A percentile compares a stretch with the other conserved stretches of the same genome.
Evolutionary conservation across 139 green algal genomes (phyloP).

Genomic region (Chlorella sp.): DNA sequence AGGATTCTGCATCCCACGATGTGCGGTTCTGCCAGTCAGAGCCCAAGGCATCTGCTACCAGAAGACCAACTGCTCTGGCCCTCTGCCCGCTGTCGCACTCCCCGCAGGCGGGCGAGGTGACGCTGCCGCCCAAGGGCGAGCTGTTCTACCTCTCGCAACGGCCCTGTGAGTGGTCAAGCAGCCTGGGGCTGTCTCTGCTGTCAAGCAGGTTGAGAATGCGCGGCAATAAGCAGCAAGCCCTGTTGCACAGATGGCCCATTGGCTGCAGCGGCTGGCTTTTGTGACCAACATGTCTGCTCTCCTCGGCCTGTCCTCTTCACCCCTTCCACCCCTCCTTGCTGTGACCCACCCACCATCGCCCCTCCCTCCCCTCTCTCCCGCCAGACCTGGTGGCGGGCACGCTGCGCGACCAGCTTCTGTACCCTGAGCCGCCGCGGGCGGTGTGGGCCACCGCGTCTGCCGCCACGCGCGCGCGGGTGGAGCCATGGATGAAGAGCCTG

Average conservation of each 20-base stretch:
- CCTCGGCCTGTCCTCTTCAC: neutral
- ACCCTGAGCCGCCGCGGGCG: conserved; percentile 79
- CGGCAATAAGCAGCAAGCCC: neutral
- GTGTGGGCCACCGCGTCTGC: conserved; percentile 61
- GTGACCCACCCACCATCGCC: neutral
- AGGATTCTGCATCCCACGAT: too few relatives aligned
- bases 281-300: neutral
- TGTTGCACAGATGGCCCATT: too few relatives aligned
- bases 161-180: neutral
- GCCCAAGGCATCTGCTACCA: too few relatives aligned
- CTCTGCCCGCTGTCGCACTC: too few relatives aligned
- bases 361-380: neutral
- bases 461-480: conserved; percentile 13
- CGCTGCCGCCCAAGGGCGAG: conserved; percentile 53
- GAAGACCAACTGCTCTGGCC: too few relatives aligned
- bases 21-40: too few relatives aligned
- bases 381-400: conserved; percentile 85
- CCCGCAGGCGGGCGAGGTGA: conserved; percentile 54
- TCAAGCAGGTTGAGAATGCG: too few relatives aligned
- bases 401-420: conserved; percentile 92
- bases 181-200: too few relatives aligned
- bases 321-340: neutral
- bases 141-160: conserved; percentile 85
- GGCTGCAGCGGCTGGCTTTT: too few relatives aligned
- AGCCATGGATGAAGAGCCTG: conserved; percentile 32